Evolutionary conservation across 495 filamentous ascomycete species (phyloP).

Genomic region (Podospora conica): DNA sequence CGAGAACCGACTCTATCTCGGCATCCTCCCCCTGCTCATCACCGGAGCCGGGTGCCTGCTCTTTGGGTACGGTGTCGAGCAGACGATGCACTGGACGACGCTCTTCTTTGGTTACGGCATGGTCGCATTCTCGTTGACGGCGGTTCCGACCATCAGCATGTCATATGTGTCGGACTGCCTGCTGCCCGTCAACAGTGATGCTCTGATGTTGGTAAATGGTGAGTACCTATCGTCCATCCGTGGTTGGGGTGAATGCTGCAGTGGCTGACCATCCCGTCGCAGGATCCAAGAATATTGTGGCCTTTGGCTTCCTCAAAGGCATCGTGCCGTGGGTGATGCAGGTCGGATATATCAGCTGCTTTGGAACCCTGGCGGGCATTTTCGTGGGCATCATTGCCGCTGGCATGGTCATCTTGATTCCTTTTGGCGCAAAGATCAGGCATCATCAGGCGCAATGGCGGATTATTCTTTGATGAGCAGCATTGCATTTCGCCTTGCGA

Average conservation of each 20-base stretch:
- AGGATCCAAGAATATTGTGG: conserved; percentile 31
- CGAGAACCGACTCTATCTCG: conserved; percentile 47
- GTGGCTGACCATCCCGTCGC: conserved; percentile 1
- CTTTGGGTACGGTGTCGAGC: conserved; percentile 33
- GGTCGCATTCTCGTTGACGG: conserved; percentile 29
- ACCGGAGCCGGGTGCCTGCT: conserved; percentile 34
- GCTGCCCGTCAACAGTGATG: conserved; percentile 29
- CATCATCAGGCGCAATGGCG: conserved; percentile 27
- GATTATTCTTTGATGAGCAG: conserved; percentile 21
- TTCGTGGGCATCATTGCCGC: conserved; percentile 26
- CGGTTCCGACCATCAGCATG: conserved; percentile 31
- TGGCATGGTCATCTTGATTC: conserved; percentile 27
- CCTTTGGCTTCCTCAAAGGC: conserved; percentile 28
- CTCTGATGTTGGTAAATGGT: conserved; percentile 34
- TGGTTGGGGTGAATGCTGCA: not conserved
- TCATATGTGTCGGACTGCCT: conserved; percentile 31
- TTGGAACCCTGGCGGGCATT: conserved; percentile 49
- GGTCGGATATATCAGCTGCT: conserved; percentile 45
- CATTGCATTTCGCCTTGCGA: too few relatives aligned
- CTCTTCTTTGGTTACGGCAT: conserved; percentile 32
- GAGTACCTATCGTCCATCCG: not conserved
- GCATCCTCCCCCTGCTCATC: conserved; percentile 35
- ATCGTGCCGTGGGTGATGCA: conserved; percentile 44
- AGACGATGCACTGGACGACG: conserved; percentile 26
- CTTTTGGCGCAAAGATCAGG: conserved; percentile 25